Evolutionary conservation across 306 rosid species (phyloP), one percentile per base, ranked within the genome.

Genomic region (Coriaria nepalensis): DNA sequence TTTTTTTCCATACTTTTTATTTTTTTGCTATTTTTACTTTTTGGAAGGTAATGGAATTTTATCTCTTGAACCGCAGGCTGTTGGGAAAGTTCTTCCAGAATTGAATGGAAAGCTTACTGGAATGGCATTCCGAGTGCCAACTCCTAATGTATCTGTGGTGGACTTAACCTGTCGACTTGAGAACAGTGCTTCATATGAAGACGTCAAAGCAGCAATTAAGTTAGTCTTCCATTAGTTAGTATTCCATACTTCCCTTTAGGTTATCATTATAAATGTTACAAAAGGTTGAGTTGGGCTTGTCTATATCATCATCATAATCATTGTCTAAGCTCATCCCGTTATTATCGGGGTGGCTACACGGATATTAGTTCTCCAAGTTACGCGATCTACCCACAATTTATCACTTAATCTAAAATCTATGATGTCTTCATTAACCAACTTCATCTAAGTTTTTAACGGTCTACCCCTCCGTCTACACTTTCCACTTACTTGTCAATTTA

Each of bases 91-190:
- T 71, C 93, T 90, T 56, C 98, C 98, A 5, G 94, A 90, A 45
- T 87, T 90, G 47, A 90, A 90, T 66, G 96, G 98, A 46, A 90
- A 85, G 70, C 98, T 90, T 45, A 90, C 98, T 47, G 98, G 98
- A 62, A 90, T 90, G 98, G 95, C 98, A 32, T 85, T 90, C 69
- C 94, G 98, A 12, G 95, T 90, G 13, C 98, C 98, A n/a, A 85
- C 98, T 40, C 81, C 95, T 35, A 85, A 90, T 59, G 96, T 90
- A 14, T 90, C 98, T 45, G 98, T 90, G 0, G 98, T 90, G 52
- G 98, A 90, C 73, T 71, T 90, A 42, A 90, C 98, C 11, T 82
- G 95, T 62, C 94, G 96, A 47, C 95, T 90, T 59, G 60, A 67
- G 70, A 90, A 81, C 76, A 60, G 68, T 63, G 77, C 83, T 61